Evolutionary conservation across 495 filamentous ascomycete species (phyloP), one percentile per base, ranked within the genome.

Genomic region (Hypoxylon lienhwacheense): DNA sequence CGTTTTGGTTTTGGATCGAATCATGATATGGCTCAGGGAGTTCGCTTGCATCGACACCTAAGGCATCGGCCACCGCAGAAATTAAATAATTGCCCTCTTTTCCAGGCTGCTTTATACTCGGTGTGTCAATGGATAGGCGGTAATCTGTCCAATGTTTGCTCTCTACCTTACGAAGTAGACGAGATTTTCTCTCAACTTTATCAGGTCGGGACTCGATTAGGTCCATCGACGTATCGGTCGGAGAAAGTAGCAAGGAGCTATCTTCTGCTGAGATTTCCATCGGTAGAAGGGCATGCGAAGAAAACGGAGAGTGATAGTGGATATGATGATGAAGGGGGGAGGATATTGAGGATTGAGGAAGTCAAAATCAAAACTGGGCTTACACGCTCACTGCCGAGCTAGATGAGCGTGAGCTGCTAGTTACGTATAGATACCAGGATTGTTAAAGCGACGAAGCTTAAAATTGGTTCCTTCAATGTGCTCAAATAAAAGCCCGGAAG

Each of bases 51-150:
- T 61, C 58, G 26, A 67, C 44, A 1, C 62, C 59, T 8, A 65
- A 37, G 40, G 58, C 59, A 32, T 63, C 17, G 7, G 62, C 65
- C 21, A 67, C 62, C n/a, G 55, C 46, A 19, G 59, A 63, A 34
- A 58, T 63, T 24, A 62, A 36, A 7, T 50, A 31, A 0, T 57
- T 41, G 15, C 33, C 37, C 3, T 48, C 42, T 14, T 47, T 31
- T 17, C 43, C 37, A 6, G 14, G 22, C 20, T 46, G 45, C 1
- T 36, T 33, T 10, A 28, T 40, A 17, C 55, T n/a, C 2, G 53
- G 46, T 7, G 53, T 50, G 28, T 57, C 36, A 10, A 54, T 39
- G 2, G 44, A 35, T 5, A 43, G 16, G 19, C 28, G 12, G n/a
- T 22, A 14, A 12, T 42, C 53, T 28, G n/a, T 61, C 37, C 24